Evolutionary conservation across 768 basidiomycete genomes (phyloP).

Genomic region (Tylopilus subfusipes): DNA sequence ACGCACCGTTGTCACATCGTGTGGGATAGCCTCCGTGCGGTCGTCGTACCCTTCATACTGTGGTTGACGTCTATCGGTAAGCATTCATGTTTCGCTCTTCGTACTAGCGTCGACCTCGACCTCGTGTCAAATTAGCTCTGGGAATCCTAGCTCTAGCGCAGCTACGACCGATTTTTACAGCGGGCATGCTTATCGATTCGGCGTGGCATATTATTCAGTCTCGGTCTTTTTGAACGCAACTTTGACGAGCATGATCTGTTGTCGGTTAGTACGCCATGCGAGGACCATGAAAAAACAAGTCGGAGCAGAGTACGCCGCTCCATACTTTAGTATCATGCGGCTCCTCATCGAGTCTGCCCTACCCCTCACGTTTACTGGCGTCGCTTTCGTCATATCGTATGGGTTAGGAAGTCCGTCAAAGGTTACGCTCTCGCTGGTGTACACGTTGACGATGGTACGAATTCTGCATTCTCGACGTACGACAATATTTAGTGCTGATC

Average conservation of each 20-base stretch:
- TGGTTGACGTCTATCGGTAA: too few species aligned
- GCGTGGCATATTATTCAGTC: conserved; percentile 1
- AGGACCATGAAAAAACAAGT: conserved; percentile 1
- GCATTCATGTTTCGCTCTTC: too few species aligned
- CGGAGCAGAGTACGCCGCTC: background rate
- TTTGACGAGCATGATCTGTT: conserved; percentile 11
- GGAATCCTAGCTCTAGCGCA: conserved; percentile 1
- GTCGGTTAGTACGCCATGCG: background rate
- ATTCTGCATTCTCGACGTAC: too few species aligned
- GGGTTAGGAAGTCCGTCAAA: background rate
- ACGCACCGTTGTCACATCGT: conserved; percentile 36
- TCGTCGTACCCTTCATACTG: too few species aligned
- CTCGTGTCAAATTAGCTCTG: conserved; percentile 1
- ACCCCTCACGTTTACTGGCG: conserved; percentile 9
- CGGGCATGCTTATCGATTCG: background rate
- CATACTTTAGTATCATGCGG: background rate
- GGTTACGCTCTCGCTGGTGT: background rate
- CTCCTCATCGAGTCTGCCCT: conserved; percentile 14
- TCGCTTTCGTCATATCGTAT: conserved; percentile 2
- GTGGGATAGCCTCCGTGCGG: conserved; percentile 28
- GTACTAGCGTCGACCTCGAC: too few species aligned
- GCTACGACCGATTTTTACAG: too few species aligned
- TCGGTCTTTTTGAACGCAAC: conserved; percentile 1
- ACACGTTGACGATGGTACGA: conserved; percentile 6
- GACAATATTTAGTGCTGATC: background rate